These are phyloP conservation scores for Arachis stenosperma DNA, from an alignment of 306 rosid genomes.

Conservation along the genomic window DNA sequence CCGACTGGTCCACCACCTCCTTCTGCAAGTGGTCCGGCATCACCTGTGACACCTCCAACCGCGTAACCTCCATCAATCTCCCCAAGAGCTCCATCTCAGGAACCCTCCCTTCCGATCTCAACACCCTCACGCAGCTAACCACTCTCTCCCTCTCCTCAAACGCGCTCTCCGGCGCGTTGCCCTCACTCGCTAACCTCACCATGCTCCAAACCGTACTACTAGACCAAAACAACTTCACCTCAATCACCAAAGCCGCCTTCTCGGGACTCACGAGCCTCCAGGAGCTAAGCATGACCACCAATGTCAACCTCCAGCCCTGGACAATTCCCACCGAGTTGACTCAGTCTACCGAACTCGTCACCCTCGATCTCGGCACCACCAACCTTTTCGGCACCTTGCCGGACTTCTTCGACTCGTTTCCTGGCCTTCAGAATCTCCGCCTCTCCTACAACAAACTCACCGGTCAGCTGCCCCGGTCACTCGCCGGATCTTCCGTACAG, in stretches of 20 bases:
- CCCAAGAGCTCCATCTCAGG: slow-evolving; percentile 53
- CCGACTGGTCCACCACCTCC: slow-evolving; percentile 49
- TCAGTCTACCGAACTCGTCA: slow-evolving; percentile 45
- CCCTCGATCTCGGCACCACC: slow-evolving; percentile 47
- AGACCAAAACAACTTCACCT: slow-evolving; percentile 65
- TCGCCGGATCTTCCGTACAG: slow-evolving; percentile 55
- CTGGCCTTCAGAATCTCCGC: slow-evolving; percentile 54
- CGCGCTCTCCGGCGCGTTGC: slow-evolving; percentile 56
- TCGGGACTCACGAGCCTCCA: slow-evolving; percentile 53
- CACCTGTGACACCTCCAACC: slow-evolving; percentile 45
- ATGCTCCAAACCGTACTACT: slow-evolving; percentile 46
- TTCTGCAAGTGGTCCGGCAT: slow-evolving; percentile 63
- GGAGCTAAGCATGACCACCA: slow-evolving; percentile 51
- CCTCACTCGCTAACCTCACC: slow-evolving; percentile 63
- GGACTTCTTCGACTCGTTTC: slow-evolving; percentile 52
- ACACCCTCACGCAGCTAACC: slow-evolving; percentile 58
- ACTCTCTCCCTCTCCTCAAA: slow-evolving; percentile 60
- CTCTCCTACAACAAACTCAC: slow-evolving; percentile 78
- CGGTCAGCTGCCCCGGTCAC: slow-evolving; percentile 58
- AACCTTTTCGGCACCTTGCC: slow-evolving; percentile 58
- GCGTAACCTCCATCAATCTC: slow-evolving; percentile 55
- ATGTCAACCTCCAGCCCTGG: slow-evolving; percentile 51
- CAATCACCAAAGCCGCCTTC: slow-evolving; percentile 50
- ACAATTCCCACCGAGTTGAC: slow-evolving; percentile 54
- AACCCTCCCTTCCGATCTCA: slow-evolving; percentile 61